Evolutionary conservation across 257 asterid genomes (phyloP).

Genomic region (Hygrophila difformis): DNA sequence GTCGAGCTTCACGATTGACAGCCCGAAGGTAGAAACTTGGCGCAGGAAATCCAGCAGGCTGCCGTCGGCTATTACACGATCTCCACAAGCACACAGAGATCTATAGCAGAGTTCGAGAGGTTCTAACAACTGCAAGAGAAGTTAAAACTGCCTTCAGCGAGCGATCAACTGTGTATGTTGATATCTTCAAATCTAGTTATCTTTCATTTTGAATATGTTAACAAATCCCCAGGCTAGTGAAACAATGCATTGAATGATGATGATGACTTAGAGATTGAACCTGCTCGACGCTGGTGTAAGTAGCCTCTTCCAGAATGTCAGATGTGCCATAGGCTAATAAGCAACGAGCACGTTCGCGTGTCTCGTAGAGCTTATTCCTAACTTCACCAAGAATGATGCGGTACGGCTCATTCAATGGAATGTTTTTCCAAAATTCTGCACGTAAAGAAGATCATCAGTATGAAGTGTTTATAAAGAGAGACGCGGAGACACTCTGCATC

Average conservation of each 20-base stretch:
- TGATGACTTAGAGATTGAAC: slow-evolving; percentile 17
- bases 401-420: slow-evolving; percentile 49
- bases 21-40: slow-evolving; percentile 60
- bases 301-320: slow-evolving; percentile 50
- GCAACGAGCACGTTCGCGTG: slow-evolving; percentile 62
- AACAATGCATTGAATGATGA: too few relatives aligned
- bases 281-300: slow-evolving; percentile 49
- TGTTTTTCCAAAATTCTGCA: slow-evolving; percentile 56
- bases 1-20: slow-evolving; percentile 51
- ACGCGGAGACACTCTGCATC: too few relatives aligned
- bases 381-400: slow-evolving; percentile 64
- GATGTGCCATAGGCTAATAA: slow-evolving; percentile 35
- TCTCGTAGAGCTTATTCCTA: slow-evolving; percentile 47
- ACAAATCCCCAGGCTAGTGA: too few relatives aligned
- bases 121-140: slow-evolving; percentile 36
- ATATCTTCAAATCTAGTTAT: too few relatives aligned
- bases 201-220: too few relatives aligned
- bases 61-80: slow-evolving; percentile 54
- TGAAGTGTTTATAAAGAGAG: background rate
- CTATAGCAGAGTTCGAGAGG: slow-evolving; percentile 66
- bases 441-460: too few relatives aligned
- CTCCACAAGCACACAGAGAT: slow-evolving; percentile 56
- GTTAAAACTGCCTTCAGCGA: background rate
- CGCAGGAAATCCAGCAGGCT: slow-evolving; percentile 58
- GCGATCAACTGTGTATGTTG: too few relatives aligned